phyloP scores from a whole-genome alignment of 1,284 basidiomycete genomes.

The Meripilus lineatus region DNA sequence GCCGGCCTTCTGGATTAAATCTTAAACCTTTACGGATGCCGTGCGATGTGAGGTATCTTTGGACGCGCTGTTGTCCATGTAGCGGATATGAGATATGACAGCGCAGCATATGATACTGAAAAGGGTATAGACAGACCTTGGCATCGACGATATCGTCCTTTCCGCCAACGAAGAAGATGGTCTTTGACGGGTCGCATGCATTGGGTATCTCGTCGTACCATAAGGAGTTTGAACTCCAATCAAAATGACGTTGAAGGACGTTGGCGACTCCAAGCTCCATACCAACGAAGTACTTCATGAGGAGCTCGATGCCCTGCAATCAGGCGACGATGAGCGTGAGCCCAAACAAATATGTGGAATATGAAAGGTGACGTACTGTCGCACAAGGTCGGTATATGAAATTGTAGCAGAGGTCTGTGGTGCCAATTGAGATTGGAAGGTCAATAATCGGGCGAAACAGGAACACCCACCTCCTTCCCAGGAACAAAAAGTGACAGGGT shows the following conservation, averaged over 20 bases:
- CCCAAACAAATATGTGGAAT: conserved; percentile 10
- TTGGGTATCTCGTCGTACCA: conserved; percentile 88
- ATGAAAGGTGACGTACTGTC: conserved; percentile 39
- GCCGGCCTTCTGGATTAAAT: conserved; percentile 64
- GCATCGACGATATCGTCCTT: conserved; percentile 78
- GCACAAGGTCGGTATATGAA: conserved; percentile 71
- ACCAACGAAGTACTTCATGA: conserved; percentile 84
- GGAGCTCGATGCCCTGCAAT: conserved; percentile 63
- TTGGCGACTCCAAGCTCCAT: conserved; percentile 84
- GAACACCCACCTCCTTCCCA: conserved; percentile 76
- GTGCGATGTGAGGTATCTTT: conserved; percentile 70
- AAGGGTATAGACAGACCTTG: conserved; percentile 36
- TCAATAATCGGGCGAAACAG: conserved; percentile 1
- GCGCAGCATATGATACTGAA: background rate
- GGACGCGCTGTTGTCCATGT: conserved; percentile 71
- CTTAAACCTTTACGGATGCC: conserved; percentile 68
- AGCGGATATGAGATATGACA: no score
- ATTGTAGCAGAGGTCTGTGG: conserved; percentile 79
- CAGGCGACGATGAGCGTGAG: no score
- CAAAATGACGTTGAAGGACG: conserved; percentile 78
- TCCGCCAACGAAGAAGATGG: conserved; percentile 74
- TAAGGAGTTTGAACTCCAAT: conserved; percentile 85
- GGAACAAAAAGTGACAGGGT: conserved; percentile 84
- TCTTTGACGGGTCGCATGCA: conserved; percentile 53
- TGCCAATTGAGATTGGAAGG: background rate